Conservation (phyloP, 371 early-diverging fungal genomes). For the Funneliformis caledonium region DNA sequence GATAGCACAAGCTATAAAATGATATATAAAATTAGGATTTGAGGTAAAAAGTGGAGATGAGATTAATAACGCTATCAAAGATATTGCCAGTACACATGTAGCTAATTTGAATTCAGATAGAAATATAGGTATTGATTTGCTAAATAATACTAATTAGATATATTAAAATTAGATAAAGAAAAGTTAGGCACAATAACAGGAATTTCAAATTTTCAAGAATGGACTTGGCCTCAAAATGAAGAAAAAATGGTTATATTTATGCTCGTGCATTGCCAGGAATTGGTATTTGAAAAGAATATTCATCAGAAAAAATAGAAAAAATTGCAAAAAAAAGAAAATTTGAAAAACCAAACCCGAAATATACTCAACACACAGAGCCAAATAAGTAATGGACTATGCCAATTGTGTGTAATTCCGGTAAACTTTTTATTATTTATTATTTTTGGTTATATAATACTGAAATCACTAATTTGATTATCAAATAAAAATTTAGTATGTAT, state of each 20-base stretch:
- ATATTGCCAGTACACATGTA: not conserved
- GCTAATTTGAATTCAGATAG: not conserved
- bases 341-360: not conserved
- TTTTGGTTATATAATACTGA: too few species aligned
- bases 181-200: not conserved
- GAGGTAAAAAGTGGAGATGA: not conserved
- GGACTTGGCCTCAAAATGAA: not conserved
- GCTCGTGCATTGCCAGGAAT: not conserved
- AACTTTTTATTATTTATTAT: not conserved
- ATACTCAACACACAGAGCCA: not conserved
- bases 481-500: too few species aligned
- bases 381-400: slow-evolving; percentile 13
- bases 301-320: not conserved
- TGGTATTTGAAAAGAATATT: not conserved
- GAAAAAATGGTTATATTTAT: slow-evolving; percentile 8
- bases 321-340: not conserved
- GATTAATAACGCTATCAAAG: not conserved
- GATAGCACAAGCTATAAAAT: not conserved
- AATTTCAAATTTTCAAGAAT: slow-evolving; percentile 15
- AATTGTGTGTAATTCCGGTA: not conserved
- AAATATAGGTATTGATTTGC: not conserved
- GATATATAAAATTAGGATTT: not conserved
- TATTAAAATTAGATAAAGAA: not conserved
- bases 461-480: too few species aligned
- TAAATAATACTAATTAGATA: not conserved